Conservation (phyloP, 75 land plant genomes). For the Picea sitchensis region DNA sequence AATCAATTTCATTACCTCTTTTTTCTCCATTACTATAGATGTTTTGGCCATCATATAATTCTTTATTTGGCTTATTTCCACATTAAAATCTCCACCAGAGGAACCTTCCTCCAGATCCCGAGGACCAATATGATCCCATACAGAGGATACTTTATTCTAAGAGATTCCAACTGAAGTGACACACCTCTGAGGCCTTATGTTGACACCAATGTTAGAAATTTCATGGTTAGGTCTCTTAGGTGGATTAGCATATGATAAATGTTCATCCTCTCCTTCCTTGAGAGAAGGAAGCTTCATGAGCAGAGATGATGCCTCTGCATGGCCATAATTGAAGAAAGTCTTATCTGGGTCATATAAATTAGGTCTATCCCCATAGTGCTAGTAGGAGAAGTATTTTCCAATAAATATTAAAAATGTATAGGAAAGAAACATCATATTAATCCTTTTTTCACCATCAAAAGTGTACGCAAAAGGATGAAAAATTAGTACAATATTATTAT, state of each 20-base stretch:
- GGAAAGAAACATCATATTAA: neutral
- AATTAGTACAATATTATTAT: neutral
- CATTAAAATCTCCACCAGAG: neutral
- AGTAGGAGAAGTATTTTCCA: conserved; percentile 1
- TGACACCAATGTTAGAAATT: conserved; percentile 11
- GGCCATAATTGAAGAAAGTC: conserved; percentile 70
- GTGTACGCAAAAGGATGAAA: neutral
- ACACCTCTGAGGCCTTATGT: conserved; percentile 15
- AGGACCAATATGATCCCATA: conserved; percentile 68
- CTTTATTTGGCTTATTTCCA: neutral
- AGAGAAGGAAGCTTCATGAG: conserved; percentile 29
- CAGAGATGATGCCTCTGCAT: conserved; percentile 39
- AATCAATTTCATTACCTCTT: neutral
- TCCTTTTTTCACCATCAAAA: neutral
- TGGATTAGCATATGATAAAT: conserved; percentile 30
- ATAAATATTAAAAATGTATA: neutral
- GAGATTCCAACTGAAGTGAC: conserved; percentile 12
- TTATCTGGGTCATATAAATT: conserved; percentile 99
- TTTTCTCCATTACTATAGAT: neutral
- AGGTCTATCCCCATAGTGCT: conserved; percentile 27
- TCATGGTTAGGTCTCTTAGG: conserved; percentile 16
- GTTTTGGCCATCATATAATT: neutral
- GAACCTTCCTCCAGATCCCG: neutral
- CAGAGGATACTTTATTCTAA: conserved; percentile 31
- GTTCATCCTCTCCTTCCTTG: conserved; percentile 33